These are phyloP conservation scores for Sarocladium strictum DNA, from an alignment of 2,329 filamentous ascomycete species.

Conservation along the genomic window DNA sequence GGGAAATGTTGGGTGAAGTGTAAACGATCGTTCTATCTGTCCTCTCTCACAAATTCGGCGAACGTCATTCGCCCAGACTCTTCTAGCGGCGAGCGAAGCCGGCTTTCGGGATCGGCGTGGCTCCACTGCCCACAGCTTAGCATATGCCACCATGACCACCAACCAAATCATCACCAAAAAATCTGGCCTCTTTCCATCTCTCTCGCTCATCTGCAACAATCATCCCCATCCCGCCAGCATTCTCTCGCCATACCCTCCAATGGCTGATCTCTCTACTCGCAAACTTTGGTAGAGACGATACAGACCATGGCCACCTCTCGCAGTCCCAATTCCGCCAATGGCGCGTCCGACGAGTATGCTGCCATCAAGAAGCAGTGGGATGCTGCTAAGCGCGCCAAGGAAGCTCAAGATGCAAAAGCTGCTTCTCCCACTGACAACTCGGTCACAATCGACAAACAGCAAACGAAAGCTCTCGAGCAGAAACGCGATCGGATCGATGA, in stretches of 20 bases:
- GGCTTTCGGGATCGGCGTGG: not conserved
- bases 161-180: not conserved
- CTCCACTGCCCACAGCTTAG: not conserved
- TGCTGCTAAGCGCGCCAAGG: constrained; percentile 43
- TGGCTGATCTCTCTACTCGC: constrained; percentile 4
- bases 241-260: not conserved
- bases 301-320: constrained; percentile 15
- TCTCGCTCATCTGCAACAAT: not conserved
- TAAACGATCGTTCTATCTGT: too few species aligned
- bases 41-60: too few species aligned
- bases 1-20: too few species aligned
- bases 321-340: constrained; percentile 21
- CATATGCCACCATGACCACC: not conserved
- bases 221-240: not conserved
- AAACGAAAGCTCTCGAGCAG: constrained; percentile 33
- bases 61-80: too few species aligned
- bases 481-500: constrained; percentile 42
- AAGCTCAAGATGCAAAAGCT: constrained; percentile 26
- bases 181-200: not conserved
- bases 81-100: too few species aligned
- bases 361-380: constrained; percentile 48
- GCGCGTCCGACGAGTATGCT: constrained; percentile 39
- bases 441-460: constrained; percentile 24
- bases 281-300: constrained; percentile 1
- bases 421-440: constrained; percentile 2